Evolutionary conservation across 495 filamentous ascomycete species (phyloP).

Genomic region (Penicillium manginii): DNA sequence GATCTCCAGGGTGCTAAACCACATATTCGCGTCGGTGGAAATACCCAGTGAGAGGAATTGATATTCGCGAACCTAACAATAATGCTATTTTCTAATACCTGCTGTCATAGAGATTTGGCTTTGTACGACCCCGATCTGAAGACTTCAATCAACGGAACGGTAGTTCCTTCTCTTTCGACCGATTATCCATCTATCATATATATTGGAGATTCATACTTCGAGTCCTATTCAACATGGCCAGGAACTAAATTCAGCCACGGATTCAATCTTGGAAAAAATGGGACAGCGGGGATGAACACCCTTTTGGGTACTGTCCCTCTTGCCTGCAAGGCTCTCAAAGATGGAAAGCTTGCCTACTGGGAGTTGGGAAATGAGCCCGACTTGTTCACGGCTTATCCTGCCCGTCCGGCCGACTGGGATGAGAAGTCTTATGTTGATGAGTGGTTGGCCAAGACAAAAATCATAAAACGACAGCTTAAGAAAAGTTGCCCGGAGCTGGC

Average conservation of each 20-base stretch:
- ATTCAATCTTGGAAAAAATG: slow-evolving; percentile 65
- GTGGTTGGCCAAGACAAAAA: slow-evolving; percentile 60
- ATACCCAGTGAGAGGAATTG: slow-evolving; percentile 27
- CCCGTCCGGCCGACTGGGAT: slow-evolving; percentile 57
- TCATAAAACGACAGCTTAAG: slow-evolving; percentile 51
- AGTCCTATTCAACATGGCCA: slow-evolving; percentile 65
- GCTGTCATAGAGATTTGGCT: slow-evolving; percentile 54
- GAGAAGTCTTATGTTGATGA: slow-evolving; percentile 63
- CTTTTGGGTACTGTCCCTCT: slow-evolving; percentile 58
- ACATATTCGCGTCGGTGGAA: slow-evolving; percentile 33
- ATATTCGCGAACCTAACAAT: neutral
- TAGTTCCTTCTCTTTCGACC: slow-evolving; percentile 48
- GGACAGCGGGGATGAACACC: slow-evolving; percentile 51
- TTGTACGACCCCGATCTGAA: slow-evolving; percentile 60
- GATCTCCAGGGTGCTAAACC: slow-evolving; percentile 32
- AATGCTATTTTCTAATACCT: slow-evolving; percentile 1
- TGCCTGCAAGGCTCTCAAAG: slow-evolving; percentile 61
- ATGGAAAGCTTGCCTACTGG: slow-evolving; percentile 57
- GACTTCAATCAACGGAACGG: slow-evolving; percentile 56
- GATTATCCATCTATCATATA: slow-evolving; percentile 66
- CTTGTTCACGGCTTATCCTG: slow-evolving; percentile 57
- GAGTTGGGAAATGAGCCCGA: slow-evolving; percentile 73
- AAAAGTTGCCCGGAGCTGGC: slow-evolving; percentile 56
- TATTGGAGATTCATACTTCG: slow-evolving; percentile 67
- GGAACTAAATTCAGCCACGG: slow-evolving; percentile 62